Evolutionary conservation across 495 filamentous ascomycete genomes (phyloP).

Genomic region (Cladorrhinum samala): DNA sequence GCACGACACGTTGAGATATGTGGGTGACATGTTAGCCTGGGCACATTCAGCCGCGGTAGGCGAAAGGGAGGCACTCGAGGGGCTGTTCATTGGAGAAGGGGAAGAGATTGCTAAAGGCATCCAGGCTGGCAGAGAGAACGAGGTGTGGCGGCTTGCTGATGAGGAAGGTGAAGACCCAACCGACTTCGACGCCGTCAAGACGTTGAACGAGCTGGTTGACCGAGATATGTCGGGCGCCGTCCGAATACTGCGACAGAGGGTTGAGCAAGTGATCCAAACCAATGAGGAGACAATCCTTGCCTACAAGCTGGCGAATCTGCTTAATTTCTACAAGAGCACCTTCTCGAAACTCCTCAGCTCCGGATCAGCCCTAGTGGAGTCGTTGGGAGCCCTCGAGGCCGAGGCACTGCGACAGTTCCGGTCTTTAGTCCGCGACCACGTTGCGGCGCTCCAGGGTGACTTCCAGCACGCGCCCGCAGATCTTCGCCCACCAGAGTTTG

Average conservation of each 20-base stretch:
- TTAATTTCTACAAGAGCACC: conserved; percentile 82
- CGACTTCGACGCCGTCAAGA: conserved; percentile 74
- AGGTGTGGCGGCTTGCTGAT: conserved; percentile 67
- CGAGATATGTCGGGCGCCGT: conserved; percentile 76
- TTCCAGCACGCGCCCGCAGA: conserved; percentile 59
- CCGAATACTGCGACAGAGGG: conserved; percentile 69
- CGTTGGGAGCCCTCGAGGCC: conserved; percentile 59
- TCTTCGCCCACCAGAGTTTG: conserved; percentile 74
- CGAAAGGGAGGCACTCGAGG: conserved; percentile 87
- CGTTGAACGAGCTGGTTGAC: conserved; percentile 82
- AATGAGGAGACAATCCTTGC: conserved; percentile 84
- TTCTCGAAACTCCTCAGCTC: conserved; percentile 72
- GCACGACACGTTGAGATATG: conserved; percentile 86
- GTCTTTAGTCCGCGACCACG: conserved; percentile 68
- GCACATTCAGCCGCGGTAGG: conserved; percentile 88
- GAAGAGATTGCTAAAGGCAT: conserved; percentile 84
- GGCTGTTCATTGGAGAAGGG: conserved; percentile 85
- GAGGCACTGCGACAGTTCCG: conserved; percentile 81
- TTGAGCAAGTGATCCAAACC: conserved; percentile 85
- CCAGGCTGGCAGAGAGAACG: conserved; percentile 75
- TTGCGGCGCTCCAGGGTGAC: conserved; percentile 65
- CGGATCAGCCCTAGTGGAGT: conserved; percentile 62
- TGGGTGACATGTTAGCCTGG: conserved; percentile 98
- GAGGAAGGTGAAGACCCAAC: conserved; percentile 50
- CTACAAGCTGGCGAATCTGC: conserved; percentile 82